Base-by-base conservation (phyloP, 345 rosid genomes). In the Kernera saxatilis region DNA sequence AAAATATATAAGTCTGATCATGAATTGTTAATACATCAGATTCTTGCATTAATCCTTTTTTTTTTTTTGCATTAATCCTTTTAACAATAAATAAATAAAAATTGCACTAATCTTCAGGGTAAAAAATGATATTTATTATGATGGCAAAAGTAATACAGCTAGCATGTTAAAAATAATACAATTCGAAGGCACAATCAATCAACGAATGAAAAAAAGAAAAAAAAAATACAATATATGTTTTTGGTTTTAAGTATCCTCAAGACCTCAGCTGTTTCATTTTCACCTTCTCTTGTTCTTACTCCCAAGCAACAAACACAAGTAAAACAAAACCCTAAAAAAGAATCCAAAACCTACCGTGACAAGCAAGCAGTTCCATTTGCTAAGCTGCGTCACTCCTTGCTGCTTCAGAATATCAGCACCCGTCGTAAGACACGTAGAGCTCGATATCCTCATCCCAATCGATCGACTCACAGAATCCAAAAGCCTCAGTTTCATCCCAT, bases 201-300 rank as follows among this genome's bases (percentile, higher is more conserved):
- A 62, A 51, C 19, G 46, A 71, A 61, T 29, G 13, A 60, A 52
- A 3, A 17, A 60, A 60, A 27, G 6, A 1, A 4, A 22, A 27
- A 15, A 15, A 49, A 48, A 55, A 30, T 19, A 49, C 33, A 60
- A 8, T 10, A 40, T 21, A 30, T 29, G 61, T 61, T 37, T 37
- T 61, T 30, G 36, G 69, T 61, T 30, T 49, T 5, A 29, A 10
- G 29, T 27, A 19, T 12, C 44, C 14, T 26, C n/a, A n/a, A n/a
- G n/a, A n/a, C n/a, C n/a, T n/a, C 30, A 58, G 27, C 30, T 10
- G 43, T 30, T 44, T 8, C 55, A 53, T 11, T 14, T 10, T 88
- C 63, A 89, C 27, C 75, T 83, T 67, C 98, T 84, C 83, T 86
- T 88, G 81, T 90, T 90, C 86, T 88, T 93, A 81, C 98, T 87